Evolutionary conservation across 164 flowering plant genomes (phyloP), one percentile per base, ranked within the genome.

Genomic region (Berberis vulgaris): DNA sequence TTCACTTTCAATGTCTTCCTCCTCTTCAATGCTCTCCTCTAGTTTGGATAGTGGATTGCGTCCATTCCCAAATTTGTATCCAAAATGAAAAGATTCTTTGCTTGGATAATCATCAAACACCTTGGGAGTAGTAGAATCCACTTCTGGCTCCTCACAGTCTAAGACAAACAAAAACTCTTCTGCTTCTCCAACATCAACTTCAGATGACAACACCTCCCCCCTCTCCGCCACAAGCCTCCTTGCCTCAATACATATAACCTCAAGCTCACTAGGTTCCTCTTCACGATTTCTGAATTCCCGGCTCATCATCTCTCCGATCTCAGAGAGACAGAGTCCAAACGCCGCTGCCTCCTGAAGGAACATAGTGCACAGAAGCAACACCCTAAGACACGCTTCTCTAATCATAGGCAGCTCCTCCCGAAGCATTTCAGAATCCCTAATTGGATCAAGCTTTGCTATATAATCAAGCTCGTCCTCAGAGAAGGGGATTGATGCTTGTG

Each of bases 251-350:
- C 90, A 83, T 60, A 85, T 64, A 10, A 75, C 50, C 71, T 83
- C 91, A 40, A 86, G 82, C 71, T 83, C 86, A 61, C 87, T 83
- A 11, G 85, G 87, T 61, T 83, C 83, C 79, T 82, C 87, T 6
- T 75, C 82, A 13, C 65, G 68, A 50, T 74, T 70, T 43, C 67
- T 68, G 60, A 79, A 79, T 60, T 83, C 87, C 64, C 86, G 73
- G 65, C 79, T 85, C 90, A 85, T 85, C 90, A 85, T 85, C 74
- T 82, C 84, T 40, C 90, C 90, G 64, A 85, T 82, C 73, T 83
- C 86, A 41, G 84, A 73, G 61, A 85, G 79, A 62, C 86, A 83
- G 11, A 83, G 80, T 57, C 90, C 90, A 71, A 59, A 79, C 10
- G 72, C 69, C 4, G 82, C 82, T 13, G 86, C 90, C 71, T 77